These are phyloP conservation scores for Calonectria pauciramosa DNA, from an alignment of 2,329 filamentous ascomycete species.

Conservation along the genomic window DNA sequence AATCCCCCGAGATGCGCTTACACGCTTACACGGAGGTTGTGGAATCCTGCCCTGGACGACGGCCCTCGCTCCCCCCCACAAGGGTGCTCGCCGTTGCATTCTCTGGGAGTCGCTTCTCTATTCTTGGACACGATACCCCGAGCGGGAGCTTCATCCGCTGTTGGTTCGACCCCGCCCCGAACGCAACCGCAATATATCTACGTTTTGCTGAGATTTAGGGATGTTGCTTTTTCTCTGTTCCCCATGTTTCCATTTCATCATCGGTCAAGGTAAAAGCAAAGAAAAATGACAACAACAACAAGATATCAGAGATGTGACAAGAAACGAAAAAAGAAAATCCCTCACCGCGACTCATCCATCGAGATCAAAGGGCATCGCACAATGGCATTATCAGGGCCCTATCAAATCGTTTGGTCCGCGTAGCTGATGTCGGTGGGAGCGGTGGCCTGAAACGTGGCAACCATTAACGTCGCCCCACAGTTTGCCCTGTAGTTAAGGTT, in stretches of 20 bases:
- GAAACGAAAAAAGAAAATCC: not conserved
- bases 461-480: not conserved
- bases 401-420: not conserved
- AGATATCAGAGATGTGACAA: not conserved
- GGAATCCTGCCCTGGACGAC: not conserved
- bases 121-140: not conserved
- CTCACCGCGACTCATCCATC: not conserved
- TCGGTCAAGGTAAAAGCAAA: not conserved
- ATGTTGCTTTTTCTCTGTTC: not conserved
- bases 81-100: not conserved
- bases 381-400: not conserved
- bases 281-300: not conserved
- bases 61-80: not conserved
- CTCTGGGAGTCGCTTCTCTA: not conserved
- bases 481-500: conserved; percentile 17
- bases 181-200: not conserved
- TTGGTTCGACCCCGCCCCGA: not conserved
- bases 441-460: conserved; percentile 23
- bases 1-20: not conserved
- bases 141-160: not conserved
- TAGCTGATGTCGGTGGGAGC: conserved; percentile 15
- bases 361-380: not conserved
- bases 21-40: not conserved
- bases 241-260: not conserved
- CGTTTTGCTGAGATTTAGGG: not conserved